phyloP scores from a whole-genome alignment of 2,329 filamentous ascomycete species.

The Dactylonectria macrodidyma region DNA sequence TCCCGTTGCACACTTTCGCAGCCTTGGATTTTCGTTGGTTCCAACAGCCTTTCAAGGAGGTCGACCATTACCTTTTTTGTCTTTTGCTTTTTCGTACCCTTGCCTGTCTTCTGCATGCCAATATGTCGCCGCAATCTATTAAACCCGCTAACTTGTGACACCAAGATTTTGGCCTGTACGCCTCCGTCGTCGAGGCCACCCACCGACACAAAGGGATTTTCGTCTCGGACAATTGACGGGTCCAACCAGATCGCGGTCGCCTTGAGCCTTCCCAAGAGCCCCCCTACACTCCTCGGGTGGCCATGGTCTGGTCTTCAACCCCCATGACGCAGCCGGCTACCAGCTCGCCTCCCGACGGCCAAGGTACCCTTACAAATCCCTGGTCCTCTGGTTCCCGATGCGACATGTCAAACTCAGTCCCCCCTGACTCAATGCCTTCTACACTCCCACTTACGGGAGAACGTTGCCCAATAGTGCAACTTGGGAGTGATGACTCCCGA shows the following conservation, averaged over 20 bases:
- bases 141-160: conserved; percentile 2
- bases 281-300: conserved; percentile 51
- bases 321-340: conserved; percentile 20
- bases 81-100: not conserved
- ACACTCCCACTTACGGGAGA: conserved; percentile 20
- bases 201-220: conserved; percentile 88
- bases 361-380: conserved; percentile 8
- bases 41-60: not conserved
- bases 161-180: conserved; percentile 81
- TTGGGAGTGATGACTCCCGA: conserved; percentile 27
- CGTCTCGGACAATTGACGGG: conserved; percentile 67
- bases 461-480: conserved; percentile 14
- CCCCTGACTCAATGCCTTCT: conserved; percentile 23
- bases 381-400: conserved; percentile 16
- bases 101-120: not conserved
- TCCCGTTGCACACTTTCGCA: not conserved
- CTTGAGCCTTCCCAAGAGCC: conserved; percentile 33
- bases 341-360: conserved; percentile 13
- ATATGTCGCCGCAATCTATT: not conserved
- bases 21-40: not conserved
- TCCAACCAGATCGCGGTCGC: conserved; percentile 48
- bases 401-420: conserved; percentile 28
- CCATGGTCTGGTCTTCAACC: conserved; percentile 57
- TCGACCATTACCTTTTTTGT: not conserved
- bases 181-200: conserved; percentile 87